These are phyloP conservation scores for Verbascum thapsus DNA, from an alignment of 257 asterid genomes.

Conservation along the genomic window DNA sequence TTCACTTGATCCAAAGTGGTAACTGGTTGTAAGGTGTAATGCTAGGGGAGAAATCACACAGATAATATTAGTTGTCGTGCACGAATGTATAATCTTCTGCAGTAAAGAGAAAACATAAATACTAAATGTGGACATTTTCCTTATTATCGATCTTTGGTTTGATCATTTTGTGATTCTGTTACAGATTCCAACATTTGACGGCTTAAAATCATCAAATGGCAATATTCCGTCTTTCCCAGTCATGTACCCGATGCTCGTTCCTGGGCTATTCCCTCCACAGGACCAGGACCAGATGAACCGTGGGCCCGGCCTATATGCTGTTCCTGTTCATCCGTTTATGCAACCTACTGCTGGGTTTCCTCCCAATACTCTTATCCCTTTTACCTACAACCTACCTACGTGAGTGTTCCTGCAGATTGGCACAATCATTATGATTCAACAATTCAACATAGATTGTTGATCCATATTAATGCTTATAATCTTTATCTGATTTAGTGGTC, in stretches of 20 bases:
- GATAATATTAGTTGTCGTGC: background rate
- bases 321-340: conserved; percentile 58
- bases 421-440: conserved; percentile 1
- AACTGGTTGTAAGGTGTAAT: background rate
- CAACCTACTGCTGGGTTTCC: conserved; percentile 62
- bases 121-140: background rate
- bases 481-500: conserved; percentile 4
- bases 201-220: conserved; percentile 44
- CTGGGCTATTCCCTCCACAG: conserved; percentile 45
- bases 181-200: conserved; percentile 40
- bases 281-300: conserved; percentile 68
- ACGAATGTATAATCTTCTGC: conserved; percentile 22
- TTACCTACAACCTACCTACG: conserved; percentile 83
- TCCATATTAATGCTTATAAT: background rate
- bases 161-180: conserved; percentile 28
- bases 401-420: conserved; percentile 44
- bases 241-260: conserved; percentile 47
- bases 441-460: conserved; percentile 7
- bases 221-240: conserved; percentile 36
- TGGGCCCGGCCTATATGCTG: conserved; percentile 96
- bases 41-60: background rate
- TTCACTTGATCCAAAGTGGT: background rate
- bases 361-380: conserved; percentile 70
- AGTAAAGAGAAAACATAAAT: background rate
- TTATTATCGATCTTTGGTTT: conserved; percentile 16